Evolutionary conservation across 176 grass and related monocot genomes (phyloP).

Genomic region (Oryza coarctata): DNA sequence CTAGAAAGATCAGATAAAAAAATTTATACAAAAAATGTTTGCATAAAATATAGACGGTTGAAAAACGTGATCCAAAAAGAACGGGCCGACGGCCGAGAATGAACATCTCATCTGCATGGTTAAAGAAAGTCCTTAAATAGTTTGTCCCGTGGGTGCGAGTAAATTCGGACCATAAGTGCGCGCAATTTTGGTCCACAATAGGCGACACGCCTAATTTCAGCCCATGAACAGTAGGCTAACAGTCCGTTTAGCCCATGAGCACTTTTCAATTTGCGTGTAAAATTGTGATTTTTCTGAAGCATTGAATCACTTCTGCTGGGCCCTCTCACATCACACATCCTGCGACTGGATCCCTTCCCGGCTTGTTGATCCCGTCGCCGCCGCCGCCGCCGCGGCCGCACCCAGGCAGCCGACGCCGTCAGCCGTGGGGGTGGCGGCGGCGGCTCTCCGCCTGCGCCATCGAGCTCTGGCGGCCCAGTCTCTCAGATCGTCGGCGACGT

Average conservation of each 20-base stretch:
- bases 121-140: no score
- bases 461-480: slow-evolving; percentile 23
- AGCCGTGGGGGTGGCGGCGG: not conserved
- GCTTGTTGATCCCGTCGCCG: not conserved
- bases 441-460: not conserved
- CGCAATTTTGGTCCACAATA: no score
- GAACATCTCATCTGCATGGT: slow-evolving; percentile 66
- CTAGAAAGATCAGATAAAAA: no score
- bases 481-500: slow-evolving; percentile 30
- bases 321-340: not conserved
- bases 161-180: no score
- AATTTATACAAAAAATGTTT: no score
- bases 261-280: no score
- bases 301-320: not conserved
- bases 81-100: slow-evolving; percentile 63
- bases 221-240: no score
- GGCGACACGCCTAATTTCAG: no score
- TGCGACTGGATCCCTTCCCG: not conserved
- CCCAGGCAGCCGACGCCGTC: not conserved
- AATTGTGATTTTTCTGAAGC: not conserved
- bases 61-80: no score
- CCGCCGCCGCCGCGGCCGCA: not conserved
- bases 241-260: no score
- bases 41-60: no score
- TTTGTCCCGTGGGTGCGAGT: no score